These are phyloP conservation scores for Dactylellina sp. DNA, from an alignment of 2,329 filamentous ascomycete species.

Conservation along the genomic window DNA sequence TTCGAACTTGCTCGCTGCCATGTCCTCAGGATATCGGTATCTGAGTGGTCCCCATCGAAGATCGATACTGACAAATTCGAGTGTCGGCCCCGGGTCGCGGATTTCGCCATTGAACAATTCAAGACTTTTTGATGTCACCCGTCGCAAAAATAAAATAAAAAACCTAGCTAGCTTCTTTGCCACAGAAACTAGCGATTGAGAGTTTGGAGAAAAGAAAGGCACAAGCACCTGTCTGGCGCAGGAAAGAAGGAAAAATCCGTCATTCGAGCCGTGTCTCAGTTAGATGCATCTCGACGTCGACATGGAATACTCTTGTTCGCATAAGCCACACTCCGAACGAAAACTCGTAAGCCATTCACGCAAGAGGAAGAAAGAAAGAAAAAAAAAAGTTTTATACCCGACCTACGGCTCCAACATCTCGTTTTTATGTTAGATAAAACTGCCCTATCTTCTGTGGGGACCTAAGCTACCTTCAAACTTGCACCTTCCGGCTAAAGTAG, in stretches of 20 bases:
- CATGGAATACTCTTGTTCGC: constrained; percentile 38
- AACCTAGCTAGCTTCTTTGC: not conserved
- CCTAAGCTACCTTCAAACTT: constrained; percentile 6
- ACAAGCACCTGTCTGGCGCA: not conserved
- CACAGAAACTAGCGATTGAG: constrained; percentile 2
- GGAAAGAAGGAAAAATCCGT: not conserved
- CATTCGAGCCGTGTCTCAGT: constrained; percentile 48
- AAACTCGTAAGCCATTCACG: constrained; percentile 26
- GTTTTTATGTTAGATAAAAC: constrained; percentile 6
- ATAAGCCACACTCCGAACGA: constrained; percentile 24
- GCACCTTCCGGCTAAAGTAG: constrained; percentile 36
- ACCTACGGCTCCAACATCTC: constrained; percentile 33
- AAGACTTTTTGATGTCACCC: constrained; percentile 29
- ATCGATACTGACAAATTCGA: constrained; percentile 36
- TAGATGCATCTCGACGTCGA: constrained; percentile 24
- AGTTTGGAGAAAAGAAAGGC: constrained; percentile 19
- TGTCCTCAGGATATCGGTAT: constrained; percentile 29
- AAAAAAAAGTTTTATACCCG: constrained; percentile 31
- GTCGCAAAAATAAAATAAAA: no score
- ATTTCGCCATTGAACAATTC: constrained; percentile 19
- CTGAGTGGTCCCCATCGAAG: constrained; percentile 12
- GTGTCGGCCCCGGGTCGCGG: constrained; percentile 6
- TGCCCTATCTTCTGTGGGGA: not conserved
- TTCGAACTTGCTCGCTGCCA: constrained; percentile 21
- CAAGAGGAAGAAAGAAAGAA: no score